phyloP scores from a whole-genome alignment of 1,139 yeast species.

The Blastobotrys buckinghamii region DNA sequence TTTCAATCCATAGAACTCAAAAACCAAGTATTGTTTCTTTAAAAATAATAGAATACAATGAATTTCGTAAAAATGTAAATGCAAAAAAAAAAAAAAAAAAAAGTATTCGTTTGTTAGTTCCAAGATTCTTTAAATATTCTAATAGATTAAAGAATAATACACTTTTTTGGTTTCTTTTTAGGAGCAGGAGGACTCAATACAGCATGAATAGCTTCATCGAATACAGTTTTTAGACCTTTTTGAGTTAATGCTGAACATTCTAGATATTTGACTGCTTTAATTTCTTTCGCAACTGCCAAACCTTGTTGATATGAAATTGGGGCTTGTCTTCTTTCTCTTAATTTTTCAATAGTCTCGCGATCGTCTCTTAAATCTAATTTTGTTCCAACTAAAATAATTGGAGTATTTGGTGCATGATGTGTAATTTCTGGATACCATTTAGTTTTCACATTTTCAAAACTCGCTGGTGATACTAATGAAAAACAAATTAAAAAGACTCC shows the following conservation, averaged over 20 bases:
- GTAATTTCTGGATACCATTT: slow-evolving; percentile 85
- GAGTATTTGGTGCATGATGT: slow-evolving; percentile 79
- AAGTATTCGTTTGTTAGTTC: too few relatives aligned
- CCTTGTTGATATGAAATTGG: slow-evolving; percentile 67
- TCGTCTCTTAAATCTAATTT: slow-evolving; percentile 82
- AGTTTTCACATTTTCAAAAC: slow-evolving; percentile 64
- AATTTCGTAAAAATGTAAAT: too few relatives aligned
- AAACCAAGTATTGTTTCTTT: too few relatives aligned
- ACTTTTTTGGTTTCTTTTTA: slow-evolving; percentile 41
- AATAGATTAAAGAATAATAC: slow-evolving; percentile 63
- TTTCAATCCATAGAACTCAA: too few relatives aligned
- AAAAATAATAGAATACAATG: too few relatives aligned
- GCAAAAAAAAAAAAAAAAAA: background rate
- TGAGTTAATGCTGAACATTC: slow-evolving; percentile 96
- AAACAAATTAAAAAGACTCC: slow-evolving; percentile 85
- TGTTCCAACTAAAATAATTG: slow-evolving; percentile 78
- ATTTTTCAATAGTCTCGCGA: slow-evolving; percentile 65
- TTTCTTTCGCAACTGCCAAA: slow-evolving; percentile 57
- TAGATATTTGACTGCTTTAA: slow-evolving; percentile 64
- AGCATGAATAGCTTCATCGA: slow-evolving; percentile 71
- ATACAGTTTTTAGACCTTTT: slow-evolving; percentile 66
- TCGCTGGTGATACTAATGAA: slow-evolving; percentile 75
- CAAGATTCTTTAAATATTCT: too few relatives aligned
- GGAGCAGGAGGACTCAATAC: slow-evolving; percentile 51
- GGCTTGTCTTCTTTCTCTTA: slow-evolving; percentile 53